Evolutionary conservation across 768 basidiomycete species (phyloP).

Genomic region (Kwoniella sp.): DNA sequence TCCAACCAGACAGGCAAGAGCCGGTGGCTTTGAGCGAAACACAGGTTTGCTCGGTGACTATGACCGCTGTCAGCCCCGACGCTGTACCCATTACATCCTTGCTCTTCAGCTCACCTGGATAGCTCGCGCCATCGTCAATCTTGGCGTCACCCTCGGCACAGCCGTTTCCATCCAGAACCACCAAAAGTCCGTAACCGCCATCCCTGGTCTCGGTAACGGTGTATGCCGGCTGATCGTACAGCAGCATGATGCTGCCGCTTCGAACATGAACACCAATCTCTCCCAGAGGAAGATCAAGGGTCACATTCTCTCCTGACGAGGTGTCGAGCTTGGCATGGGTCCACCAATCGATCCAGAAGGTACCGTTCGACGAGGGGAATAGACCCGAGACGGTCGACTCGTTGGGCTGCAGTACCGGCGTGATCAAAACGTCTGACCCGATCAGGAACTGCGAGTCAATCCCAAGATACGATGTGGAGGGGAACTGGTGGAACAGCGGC

Average conservation of each 20-base stretch:
- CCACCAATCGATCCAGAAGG: constrained; percentile 36
- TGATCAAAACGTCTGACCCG: constrained; percentile 67
- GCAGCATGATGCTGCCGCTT: constrained; percentile 62
- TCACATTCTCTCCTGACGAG: constrained; percentile 3
- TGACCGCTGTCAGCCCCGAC: background rate
- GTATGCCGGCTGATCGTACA: constrained; percentile 63
- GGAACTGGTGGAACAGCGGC: constrained; percentile 74
- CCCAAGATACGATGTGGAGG: constrained; percentile 57
- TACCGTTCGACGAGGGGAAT: constrained; percentile 27
- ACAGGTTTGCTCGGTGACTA: constrained; percentile 42
- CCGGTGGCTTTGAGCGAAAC: constrained; percentile 54
- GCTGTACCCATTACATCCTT: background rate
- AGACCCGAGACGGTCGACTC: constrained; percentile 62
- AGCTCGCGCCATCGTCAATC: constrained; percentile 65
- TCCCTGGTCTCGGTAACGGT: constrained; percentile 64
- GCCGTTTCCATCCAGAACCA: constrained; percentile 56
- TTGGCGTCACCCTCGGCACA: constrained; percentile 61
- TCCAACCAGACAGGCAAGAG: constrained; percentile 51
- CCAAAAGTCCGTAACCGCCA: constrained; percentile 62
- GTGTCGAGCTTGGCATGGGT: constrained; percentile 54
- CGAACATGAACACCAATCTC: constrained; percentile 74
- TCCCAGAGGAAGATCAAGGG: constrained; percentile 55
- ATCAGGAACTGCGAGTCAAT: constrained; percentile 62
- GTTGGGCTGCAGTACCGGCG: constrained; percentile 68
- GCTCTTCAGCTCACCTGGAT: constrained; percentile 61